These are phyloP conservation scores for Nigrospora sphaerica DNA, from an alignment of 2,329 filamentous ascomycete species.

Conservation along the genomic window DNA sequence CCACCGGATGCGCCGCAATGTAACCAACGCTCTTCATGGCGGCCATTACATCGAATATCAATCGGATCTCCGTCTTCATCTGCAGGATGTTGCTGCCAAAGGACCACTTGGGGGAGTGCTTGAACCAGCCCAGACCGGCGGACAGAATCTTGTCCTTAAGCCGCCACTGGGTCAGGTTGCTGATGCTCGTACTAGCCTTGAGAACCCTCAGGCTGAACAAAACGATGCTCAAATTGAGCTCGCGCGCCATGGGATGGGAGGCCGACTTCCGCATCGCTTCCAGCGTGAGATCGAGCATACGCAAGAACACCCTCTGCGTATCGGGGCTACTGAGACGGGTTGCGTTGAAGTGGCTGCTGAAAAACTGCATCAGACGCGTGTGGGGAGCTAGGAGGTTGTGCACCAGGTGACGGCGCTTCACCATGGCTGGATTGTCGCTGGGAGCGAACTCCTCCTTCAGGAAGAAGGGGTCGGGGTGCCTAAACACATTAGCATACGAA, in stretches of 20 bases:
- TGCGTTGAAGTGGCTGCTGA: slow-evolving; percentile 91
- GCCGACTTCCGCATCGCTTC: slow-evolving; percentile 63
- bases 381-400: slow-evolving; percentile 85
- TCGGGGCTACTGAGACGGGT: slow-evolving; percentile 79
- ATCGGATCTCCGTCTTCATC: slow-evolving; percentile 82
- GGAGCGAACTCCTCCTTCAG: slow-evolving; percentile 88
- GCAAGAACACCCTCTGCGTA: slow-evolving; percentile 72
- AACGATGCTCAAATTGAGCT: slow-evolving; percentile 84
- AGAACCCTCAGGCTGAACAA: slow-evolving; percentile 76
- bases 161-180: slow-evolving; percentile 62
- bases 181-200: slow-evolving; percentile 61
- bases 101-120: slow-evolving; percentile 76
- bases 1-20: slow-evolving; percentile 46
- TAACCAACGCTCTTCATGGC: slow-evolving; percentile 58
- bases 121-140: slow-evolving; percentile 85
- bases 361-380: slow-evolving; percentile 76
- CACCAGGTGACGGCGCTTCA: slow-evolving; percentile 68
- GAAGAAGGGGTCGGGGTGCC: slow-evolving; percentile 81
- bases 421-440: slow-evolving; percentile 69
- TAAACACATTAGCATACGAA: slow-evolving; percentile 14
- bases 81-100: slow-evolving; percentile 92
- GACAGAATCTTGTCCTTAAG: slow-evolving; percentile 86
- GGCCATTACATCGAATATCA: slow-evolving; percentile 67
- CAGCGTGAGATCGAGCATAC: slow-evolving; percentile 73
- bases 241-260: slow-evolving; percentile 79